Percentiles rank a stretch among this genome's conserved stretches.
These are phyloP conservation scores for Gossypioides kirkii DNA, from an alignment of 345 rosid species.

Conservation along the genomic window DNA sequence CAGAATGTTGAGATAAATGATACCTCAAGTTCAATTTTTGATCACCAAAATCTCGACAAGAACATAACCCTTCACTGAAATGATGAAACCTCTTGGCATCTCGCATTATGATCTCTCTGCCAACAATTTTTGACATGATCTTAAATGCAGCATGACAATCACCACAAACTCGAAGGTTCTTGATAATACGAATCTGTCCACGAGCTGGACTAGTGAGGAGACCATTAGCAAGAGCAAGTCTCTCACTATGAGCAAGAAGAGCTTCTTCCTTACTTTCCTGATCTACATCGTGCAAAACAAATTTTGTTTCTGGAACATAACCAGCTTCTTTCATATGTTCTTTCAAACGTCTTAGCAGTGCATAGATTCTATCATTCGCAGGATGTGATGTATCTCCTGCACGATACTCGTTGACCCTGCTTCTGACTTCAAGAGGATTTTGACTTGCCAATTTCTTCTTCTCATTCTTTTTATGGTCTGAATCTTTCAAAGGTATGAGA, in stretches of 20 bases:
- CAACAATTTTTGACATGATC: constrained; percentile 65
- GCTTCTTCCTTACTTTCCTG: constrained; percentile 82
- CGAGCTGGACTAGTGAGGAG: constrained; percentile 59
- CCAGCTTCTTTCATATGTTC: constrained; percentile 73
- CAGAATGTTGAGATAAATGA: background rate
- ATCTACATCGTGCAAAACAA: constrained; percentile 72
- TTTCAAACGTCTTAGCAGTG: constrained; percentile 46
- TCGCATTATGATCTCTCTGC: constrained; percentile 58
- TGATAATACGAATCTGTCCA: constrained; percentile 44
- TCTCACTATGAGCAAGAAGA: constrained; percentile 81
- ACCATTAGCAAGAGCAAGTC: constrained; percentile 70
- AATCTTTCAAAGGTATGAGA: constrained; percentile 44
- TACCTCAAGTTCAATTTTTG: constrained; percentile 13
- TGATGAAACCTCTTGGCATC: constrained; percentile 88
- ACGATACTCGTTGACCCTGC: constrained; percentile 44
- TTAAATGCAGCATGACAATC: constrained; percentile 76
- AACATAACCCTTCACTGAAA: constrained; percentile 55
- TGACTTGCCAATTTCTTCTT: constrained; percentile 40
- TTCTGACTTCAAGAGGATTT: constrained; percentile 36
- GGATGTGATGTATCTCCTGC: constrained; percentile 87
- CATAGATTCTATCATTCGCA: constrained; percentile 48
- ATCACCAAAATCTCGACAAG: constrained; percentile 82
- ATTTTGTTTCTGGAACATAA: constrained; percentile 52
- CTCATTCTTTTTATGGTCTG: constrained; percentile 42
- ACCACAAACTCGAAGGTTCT: constrained; percentile 77